phyloP scores from a whole-genome alignment of 768 basidiomycete species.

The Serpula lacrymans region DNA sequence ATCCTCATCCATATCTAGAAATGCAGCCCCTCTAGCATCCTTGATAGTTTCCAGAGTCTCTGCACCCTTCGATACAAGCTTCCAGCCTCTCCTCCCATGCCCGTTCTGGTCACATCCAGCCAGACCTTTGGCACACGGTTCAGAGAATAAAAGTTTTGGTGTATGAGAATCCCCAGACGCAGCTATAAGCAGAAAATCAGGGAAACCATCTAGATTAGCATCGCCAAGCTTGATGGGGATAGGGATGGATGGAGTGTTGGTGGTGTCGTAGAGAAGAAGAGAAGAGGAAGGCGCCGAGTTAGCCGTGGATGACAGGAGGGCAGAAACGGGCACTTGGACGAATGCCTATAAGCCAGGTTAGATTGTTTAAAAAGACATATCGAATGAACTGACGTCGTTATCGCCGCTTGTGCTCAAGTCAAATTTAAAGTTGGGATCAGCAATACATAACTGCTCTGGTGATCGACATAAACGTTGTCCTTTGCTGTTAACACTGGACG shows the following conservation, averaged over 20 bases:
- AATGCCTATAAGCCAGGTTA: slow-evolving; percentile 46
- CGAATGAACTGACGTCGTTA: slow-evolving; percentile 44
- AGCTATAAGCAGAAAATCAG: slow-evolving; percentile 70
- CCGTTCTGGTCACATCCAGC: slow-evolving; percentile 55
- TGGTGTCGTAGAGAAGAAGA: slow-evolving; percentile 69
- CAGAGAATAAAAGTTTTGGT: slow-evolving; percentile 62
- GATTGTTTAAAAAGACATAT: slow-evolving; percentile 1
- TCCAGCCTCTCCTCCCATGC: slow-evolving; percentile 62
- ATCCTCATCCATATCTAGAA: slow-evolving; percentile 95
- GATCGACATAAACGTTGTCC: slow-evolving; percentile 62
- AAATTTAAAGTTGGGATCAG: slow-evolving; percentile 79
- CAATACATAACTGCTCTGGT: slow-evolving; percentile 76
- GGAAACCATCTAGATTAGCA: slow-evolving; percentile 90
- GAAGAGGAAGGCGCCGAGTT: slow-evolving; percentile 39
- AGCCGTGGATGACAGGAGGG: slow-evolving; percentile 60
- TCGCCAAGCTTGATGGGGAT: slow-evolving; percentile 83
- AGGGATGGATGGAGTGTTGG: slow-evolving; percentile 65
- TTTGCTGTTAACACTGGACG: slow-evolving; percentile 43
- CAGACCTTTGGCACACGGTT: slow-evolving; percentile 53
- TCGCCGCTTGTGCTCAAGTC: slow-evolving; percentile 49
- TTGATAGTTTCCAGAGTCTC: slow-evolving; percentile 60
- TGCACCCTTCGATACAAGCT: slow-evolving; percentile 50
- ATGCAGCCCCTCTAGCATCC: slow-evolving; percentile 77
- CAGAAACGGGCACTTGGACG: slow-evolving; percentile 61
- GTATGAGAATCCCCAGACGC: slow-evolving; percentile 43